phyloP scores from a whole-genome alignment of 345 rosid species.

The Gossypium raimondii region DNA sequence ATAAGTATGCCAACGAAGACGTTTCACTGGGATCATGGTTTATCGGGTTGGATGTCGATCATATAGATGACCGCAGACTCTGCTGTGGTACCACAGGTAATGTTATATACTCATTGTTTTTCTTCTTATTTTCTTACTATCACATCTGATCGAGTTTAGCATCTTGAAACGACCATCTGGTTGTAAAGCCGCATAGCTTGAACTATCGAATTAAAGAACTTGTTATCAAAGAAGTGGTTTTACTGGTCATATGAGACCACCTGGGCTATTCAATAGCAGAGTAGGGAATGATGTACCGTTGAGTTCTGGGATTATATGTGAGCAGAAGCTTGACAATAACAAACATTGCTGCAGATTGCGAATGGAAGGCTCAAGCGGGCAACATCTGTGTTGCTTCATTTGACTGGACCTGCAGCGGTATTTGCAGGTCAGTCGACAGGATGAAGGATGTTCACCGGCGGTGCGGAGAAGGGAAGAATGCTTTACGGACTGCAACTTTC shows the following conservation, averaged over 20 bases:
- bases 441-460: slow-evolving; percentile 85
- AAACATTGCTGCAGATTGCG: slow-evolving; percentile 51
- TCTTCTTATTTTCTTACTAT: neutral
- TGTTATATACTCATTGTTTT: neutral
- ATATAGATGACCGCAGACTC: slow-evolving; percentile 91
- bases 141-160: neutral
- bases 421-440: slow-evolving; percentile 83
- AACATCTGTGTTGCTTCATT: slow-evolving; percentile 87
- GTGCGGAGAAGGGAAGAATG: slow-evolving; percentile 83
- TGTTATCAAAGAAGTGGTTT: neutral
- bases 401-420: slow-evolving; percentile 89
- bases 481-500: slow-evolving; percentile 62
- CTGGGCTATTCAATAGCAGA: neutral
- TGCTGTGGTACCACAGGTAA: slow-evolving; percentile 99
- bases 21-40: slow-evolving; percentile 97
- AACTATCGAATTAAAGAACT: neutral
- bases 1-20: slow-evolving; percentile 85
- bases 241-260: neutral
- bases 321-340: neutral
- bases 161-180: neutral
- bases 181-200: neutral
- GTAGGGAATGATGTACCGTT: neutral
- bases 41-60: slow-evolving; percentile 91
- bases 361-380: slow-evolving; percentile 98
- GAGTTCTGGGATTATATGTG: neutral